These are phyloP conservation scores for Gymnopilus dilepis DNA, from an alignment of 768 basidiomycete species.

Conservation along the genomic window DNA sequence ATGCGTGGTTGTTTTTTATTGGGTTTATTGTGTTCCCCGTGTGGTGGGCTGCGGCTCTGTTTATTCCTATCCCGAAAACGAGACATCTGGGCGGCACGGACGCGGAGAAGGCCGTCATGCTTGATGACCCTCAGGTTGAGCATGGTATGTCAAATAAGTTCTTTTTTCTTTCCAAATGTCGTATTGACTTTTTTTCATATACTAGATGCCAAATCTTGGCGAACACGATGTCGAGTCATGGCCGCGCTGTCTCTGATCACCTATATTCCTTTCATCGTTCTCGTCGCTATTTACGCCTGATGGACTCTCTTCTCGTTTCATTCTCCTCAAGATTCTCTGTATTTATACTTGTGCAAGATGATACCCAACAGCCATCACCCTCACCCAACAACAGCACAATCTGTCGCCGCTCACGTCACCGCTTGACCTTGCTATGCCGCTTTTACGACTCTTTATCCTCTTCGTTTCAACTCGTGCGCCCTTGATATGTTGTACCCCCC, in stretches of 20 bases:
- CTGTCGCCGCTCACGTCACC: not conserved
- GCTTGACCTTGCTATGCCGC: slow-evolving; percentile 7
- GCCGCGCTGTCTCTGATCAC: slow-evolving; percentile 68
- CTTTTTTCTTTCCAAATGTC: not conserved
- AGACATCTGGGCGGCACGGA: slow-evolving; percentile 61
- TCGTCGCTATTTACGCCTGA: slow-evolving; percentile 67
- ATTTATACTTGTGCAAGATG: slow-evolving; percentile 19
- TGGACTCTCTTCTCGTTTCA: slow-evolving; percentile 20
- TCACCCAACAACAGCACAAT: slow-evolving; percentile 8
- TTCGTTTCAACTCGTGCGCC: not conserved
- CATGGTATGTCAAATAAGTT: slow-evolving; percentile 55
- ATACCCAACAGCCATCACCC: slow-evolving; percentile 5
- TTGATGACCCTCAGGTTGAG: slow-evolving; percentile 84
- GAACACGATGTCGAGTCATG: slow-evolving; percentile 78
- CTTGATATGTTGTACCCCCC: slow-evolving; percentile 13
- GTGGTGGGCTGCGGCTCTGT: slow-evolving; percentile 62
- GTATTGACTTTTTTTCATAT: slow-evolving; percentile 2
- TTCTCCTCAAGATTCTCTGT: slow-evolving; percentile 8
- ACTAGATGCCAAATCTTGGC: slow-evolving; percentile 78
- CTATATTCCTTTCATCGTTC: slow-evolving; percentile 80
- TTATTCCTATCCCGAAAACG: slow-evolving; percentile 62
- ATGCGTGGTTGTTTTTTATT: slow-evolving; percentile 80
- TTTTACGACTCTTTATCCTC: slow-evolving; percentile 1
- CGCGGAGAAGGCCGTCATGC: slow-evolving; percentile 69
- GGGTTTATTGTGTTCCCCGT: slow-evolving; percentile 71